Evolutionary conservation across 2,329 filamentous ascomycete species (phyloP).

Genomic region (Colletotrichum sp.): DNA sequence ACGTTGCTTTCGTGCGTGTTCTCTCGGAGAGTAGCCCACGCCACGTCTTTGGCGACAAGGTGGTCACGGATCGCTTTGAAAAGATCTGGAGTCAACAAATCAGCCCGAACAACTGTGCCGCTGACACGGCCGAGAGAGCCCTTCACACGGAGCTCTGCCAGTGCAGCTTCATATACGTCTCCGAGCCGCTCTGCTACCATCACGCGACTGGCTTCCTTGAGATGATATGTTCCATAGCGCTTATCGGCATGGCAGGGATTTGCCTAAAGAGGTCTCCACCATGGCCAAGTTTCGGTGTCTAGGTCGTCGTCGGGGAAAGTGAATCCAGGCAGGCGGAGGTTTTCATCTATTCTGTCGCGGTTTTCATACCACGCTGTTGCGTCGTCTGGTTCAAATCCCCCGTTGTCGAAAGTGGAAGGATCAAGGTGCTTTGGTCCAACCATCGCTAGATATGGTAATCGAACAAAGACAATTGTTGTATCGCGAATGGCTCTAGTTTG

Average conservation of each 20-base stretch:
- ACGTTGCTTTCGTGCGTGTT: too few species aligned
- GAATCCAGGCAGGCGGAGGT: background rate
- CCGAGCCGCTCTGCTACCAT: too few species aligned
- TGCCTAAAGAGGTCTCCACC: background rate
- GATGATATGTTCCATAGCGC: too few species aligned
- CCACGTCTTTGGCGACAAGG: too few species aligned
- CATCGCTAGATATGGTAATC: background rate
- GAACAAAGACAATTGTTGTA: background rate
- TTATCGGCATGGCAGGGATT: background rate
- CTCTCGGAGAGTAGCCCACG: too few species aligned
- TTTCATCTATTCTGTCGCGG: background rate
- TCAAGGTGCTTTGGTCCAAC: background rate
- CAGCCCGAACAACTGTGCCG: too few species aligned
- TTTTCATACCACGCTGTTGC: background rate
- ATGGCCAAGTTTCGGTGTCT: background rate
- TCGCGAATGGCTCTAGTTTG: background rate
- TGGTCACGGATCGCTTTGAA: background rate
- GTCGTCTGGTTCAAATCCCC: background rate
- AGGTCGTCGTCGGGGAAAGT: background rate
- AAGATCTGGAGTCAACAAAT: background rate
- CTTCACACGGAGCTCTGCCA: too few species aligned
- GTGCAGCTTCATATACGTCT: too few species aligned
- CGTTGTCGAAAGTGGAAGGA: background rate
- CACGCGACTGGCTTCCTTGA: too few species aligned
- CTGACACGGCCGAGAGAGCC: too few species aligned